Conservation (phyloP, 2,329 filamentous ascomycete genomes). For the Trichoderma arundinaceum region DNA sequence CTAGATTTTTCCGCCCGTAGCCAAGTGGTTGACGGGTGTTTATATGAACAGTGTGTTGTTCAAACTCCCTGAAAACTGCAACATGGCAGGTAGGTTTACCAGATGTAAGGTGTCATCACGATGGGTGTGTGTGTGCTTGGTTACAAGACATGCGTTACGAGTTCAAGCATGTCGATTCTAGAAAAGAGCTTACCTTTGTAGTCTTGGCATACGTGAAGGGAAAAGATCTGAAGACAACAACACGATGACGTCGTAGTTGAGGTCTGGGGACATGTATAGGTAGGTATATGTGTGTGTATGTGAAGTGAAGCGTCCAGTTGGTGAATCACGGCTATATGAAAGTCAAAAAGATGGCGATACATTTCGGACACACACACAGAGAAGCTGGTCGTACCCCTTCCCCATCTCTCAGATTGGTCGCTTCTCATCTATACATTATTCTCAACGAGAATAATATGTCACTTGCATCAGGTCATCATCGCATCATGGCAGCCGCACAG, state of each 20-base stretch:
- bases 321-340: neutral
- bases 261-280: neutral
- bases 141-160: neutral
- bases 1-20: conserved; percentile 38
- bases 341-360: neutral
- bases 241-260: neutral
- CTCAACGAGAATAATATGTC: conserved; percentile 50
- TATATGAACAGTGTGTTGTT: neutral
- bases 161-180: neutral
- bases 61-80: conserved; percentile 38
- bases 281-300: neutral
- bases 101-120: conserved; percentile 50
- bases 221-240: neutral
- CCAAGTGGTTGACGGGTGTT: conserved; percentile 40
- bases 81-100: conserved; percentile 49
- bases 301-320: neutral
- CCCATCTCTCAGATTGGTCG: neutral
- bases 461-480: conserved; percentile 71
- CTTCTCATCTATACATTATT: neutral
- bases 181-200: conserved; percentile 18
- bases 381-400: neutral
- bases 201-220: too few species aligned
- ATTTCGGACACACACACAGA: conserved; percentile 5
- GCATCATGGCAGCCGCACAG: conserved; percentile 67
- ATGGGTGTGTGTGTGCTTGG: neutral